Evolutionary conservation across 441 rosid species (phyloP).

Genomic region (Oxalis stricta): DNA sequence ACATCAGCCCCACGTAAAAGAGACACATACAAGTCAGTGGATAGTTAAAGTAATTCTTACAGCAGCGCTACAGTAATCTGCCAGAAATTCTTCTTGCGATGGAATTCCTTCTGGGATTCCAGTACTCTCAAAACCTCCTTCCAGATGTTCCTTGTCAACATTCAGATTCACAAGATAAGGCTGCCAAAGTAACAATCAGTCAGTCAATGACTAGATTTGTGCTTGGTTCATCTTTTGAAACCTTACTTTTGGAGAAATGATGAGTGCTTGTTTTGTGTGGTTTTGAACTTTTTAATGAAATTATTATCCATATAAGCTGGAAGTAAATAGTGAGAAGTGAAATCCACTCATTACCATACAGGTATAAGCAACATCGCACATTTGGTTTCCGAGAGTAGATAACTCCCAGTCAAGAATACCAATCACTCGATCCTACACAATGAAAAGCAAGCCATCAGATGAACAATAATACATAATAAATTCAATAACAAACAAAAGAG

Average conservation of each 20-base stretch:
- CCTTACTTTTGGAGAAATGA: too few relatives aligned
- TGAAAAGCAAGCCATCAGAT: too few relatives aligned
- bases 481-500: too few relatives aligned
- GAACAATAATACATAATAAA: too few relatives aligned
- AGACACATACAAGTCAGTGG: too few relatives aligned
- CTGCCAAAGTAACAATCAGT: constrained; percentile 34
- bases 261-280: too few relatives aligned
- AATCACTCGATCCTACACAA: constrained; percentile 80
- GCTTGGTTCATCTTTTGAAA: too few relatives aligned
- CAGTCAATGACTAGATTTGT: too few relatives aligned
- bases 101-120: constrained; percentile 85
- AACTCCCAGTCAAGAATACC: constrained; percentile 95
- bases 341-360: constrained; percentile 48
- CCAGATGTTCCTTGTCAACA: constrained; percentile 17
- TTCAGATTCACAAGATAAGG: constrained; percentile 34
- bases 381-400: constrained; percentile 92
- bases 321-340: constrained; percentile 2
- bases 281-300: too few relatives aligned
- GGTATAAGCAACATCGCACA: constrained; percentile 83
- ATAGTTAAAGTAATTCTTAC: too few relatives aligned
- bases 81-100: constrained; percentile 64
- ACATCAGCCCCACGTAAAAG: too few relatives aligned
- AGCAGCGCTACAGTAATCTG: constrained; percentile 63
- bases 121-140: constrained; percentile 41
- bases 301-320: too few relatives aligned